Evolutionary conservation across 495 filamentous ascomycete genomes (phyloP).

Genomic region (Penicillium canescens): DNA sequence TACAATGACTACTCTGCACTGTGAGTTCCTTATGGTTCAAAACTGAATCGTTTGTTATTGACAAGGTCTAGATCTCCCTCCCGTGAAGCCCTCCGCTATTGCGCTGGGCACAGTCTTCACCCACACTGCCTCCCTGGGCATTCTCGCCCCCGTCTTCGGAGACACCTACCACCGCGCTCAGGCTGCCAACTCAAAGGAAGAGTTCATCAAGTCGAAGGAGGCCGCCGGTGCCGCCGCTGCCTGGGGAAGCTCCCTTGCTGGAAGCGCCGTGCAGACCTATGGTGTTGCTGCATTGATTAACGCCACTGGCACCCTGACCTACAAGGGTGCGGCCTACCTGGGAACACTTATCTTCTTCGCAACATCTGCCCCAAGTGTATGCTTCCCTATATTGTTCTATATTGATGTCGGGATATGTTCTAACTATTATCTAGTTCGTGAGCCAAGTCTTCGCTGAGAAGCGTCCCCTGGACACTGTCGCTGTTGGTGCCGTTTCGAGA

Average conservation of each 20-base stretch:
- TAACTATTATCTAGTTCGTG: conserved; percentile 63
- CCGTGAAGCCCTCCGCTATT: conserved; percentile 97
- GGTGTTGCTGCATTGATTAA: conserved; percentile 95
- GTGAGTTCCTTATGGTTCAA: conserved; percentile 43
- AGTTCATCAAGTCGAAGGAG: conserved; percentile 92
- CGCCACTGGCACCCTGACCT: conserved; percentile 87
- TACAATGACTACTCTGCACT: conserved; percentile 64
- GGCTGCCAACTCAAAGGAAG: conserved; percentile 89
- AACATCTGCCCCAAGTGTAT: conserved; percentile 81
- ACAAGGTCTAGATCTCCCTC: conserved; percentile 69
- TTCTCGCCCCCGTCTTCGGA: conserved; percentile 89
- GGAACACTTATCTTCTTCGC: conserved; percentile 90
- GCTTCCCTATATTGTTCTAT: conserved; percentile 32
- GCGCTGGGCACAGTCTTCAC: conserved; percentile 94
- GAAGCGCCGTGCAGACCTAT: conserved; percentile 88
- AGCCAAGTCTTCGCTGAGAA: conserved; percentile 87
- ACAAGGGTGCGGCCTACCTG: conserved; percentile 95
- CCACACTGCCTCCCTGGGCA: conserved; percentile 76
- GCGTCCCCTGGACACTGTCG: conserved; percentile 84
- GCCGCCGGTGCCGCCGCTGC: conserved; percentile 82
- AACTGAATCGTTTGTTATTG: neutral
- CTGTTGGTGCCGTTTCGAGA: conserved; percentile 77
- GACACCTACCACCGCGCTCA: conserved; percentile 94
- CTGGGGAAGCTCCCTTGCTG: conserved; percentile 86
- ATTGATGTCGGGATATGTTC: neutral